Base-by-base conservation (phyloP, 305 asterid species). In the Solanum hybrid region DNA sequence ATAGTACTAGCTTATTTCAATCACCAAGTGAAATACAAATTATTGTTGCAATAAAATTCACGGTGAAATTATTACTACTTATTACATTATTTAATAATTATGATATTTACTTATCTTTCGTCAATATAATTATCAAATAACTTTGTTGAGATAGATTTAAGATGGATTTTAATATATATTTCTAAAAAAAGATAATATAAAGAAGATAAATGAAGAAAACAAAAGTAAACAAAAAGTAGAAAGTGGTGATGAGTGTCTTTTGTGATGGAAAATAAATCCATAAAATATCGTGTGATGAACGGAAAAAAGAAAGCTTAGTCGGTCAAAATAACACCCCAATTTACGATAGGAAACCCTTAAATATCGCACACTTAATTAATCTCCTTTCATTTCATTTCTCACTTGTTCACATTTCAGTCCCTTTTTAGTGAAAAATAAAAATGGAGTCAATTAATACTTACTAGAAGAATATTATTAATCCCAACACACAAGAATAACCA, bases 401-500 rank as follows among this genome's bases (percentile, higher is more conserved):
- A 51, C 73, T 29, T 24, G 32, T 29, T 75, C 73, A 64, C 37
- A 73, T 5, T 78, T 5, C 27, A 81, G 27, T 42, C 37, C 35
- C 17, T 76, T 79, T 26, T 27, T 45, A 45, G 73, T 45, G n/a
- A 81, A 82, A 5, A 45, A 82, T 2, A 27, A 10, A 17, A 26
- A 84, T 51, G 73, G 87, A 84, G 73, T 45, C 72, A 29, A 45
- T 32, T 26, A 34, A 81, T 31, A 45, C 40, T 45, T 45, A 29
- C 14, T 10, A 29, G 19, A 17, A 45, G 87, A 84, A 84, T 84
- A 76, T 76, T 32, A 76, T 76, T 32, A 29, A 45, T 84, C 87
- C 73, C 87, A 45, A 45, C 87, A 45, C 40, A 29, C 24, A 90
- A 73, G 82, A 85, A 82, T 72, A 66, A 89, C 88, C 89, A 89